Percentiles rank a stretch among this genome's conserved stretches.
Evolutionary conservation across 2,329 filamentous ascomycete species (phyloP).

Genomic region (Pyrenochaeta sp.): DNA sequence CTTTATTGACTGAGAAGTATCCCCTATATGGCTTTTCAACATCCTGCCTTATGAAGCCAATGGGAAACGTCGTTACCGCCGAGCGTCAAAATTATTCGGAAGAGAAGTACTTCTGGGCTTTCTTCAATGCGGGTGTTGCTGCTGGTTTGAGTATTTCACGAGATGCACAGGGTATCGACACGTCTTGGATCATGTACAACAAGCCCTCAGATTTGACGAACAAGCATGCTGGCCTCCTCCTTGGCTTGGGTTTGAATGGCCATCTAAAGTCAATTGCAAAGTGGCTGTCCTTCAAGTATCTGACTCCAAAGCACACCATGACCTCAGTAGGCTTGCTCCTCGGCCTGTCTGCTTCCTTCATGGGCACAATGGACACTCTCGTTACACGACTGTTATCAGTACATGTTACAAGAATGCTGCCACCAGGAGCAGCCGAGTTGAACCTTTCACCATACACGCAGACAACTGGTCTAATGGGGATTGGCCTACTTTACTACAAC

Average conservation of each 20-base stretch:
- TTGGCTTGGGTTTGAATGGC: conserved; percentile 91
- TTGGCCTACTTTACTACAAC: conserved; percentile 91
- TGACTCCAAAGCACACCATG: conserved; percentile 99
- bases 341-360: conserved; percentile 89
- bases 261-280: conserved; percentile 95
- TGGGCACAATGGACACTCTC: conserved; percentile 96
- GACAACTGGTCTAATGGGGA: conserved; percentile 96
- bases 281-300: conserved; percentile 98
- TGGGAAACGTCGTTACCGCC: conserved; percentile 90
- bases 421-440: conserved; percentile 88
- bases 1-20: conserved; percentile 91
- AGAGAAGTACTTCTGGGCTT: conserved; percentile 97
- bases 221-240: conserved; percentile 91
- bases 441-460: conserved; percentile 94
- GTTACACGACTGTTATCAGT: conserved; percentile 94
- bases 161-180: conserved; percentile 91
- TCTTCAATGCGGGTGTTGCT: conserved; percentile 97
- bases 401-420: conserved; percentile 93
- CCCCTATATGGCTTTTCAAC: conserved; percentile 90
- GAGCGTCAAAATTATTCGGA: conserved; percentile 89
- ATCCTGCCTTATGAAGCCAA: conserved; percentile 89
- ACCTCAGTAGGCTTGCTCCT: conserved; percentile 95
- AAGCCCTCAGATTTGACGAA: conserved; percentile 93
- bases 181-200: conserved; percentile 98
- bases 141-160: conserved; percentile 90